Base-by-base conservation (phyloP, 2,329 filamentous ascomycete species). In the Ambrosiella cleistominuta region DNA sequence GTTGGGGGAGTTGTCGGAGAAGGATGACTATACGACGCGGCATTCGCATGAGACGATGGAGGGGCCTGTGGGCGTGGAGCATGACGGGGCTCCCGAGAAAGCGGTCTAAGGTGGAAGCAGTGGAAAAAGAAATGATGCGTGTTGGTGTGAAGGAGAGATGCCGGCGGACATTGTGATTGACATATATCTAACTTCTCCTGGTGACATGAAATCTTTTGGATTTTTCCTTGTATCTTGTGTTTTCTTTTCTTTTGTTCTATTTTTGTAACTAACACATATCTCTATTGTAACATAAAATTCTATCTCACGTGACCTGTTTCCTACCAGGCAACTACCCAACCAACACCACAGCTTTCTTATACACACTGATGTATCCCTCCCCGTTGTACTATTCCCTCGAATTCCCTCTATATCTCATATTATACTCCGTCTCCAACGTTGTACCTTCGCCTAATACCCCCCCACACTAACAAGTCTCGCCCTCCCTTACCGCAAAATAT, bases 401-500 rank as follows among this genome's bases (percentile, higher is more conserved):
- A 40, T 58, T 54, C 2, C 59, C 59, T 8, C 40, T 38, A 45
- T 55, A 60, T 19, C 50, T 36, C n/a, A 55, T 1, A 42, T 60
- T 55, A 15, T 55, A 60, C 7, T 57, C 35, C 7, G 51, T 42
- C 38, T 54, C 51, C 8, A 57, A 37, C 1, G 56, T 51, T 11
- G 55, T 17, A 13, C 59, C 59, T 8, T 54, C 59, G 15, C 39
- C 19, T 54, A 47, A 17, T 47, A 51, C 12, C 17, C 58, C 52
- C 9, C 59, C 59, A 37, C 59, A 57, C n/a, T 39, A 19, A 11
- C 59, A 60, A 5, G 39, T 12, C 2, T 44, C 47, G 9, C 58
- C 56, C 7, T 57, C 54, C n/a, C 27, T n/a, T 0, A 54, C 38
- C 15, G 49, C 59, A 56, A 60, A 60, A 35, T 60, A 60, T 38